Evolutionary conservation across 2,329 filamentous ascomycete species (phyloP).

Genomic region (Cylindrodendrum hubeiense): DNA sequence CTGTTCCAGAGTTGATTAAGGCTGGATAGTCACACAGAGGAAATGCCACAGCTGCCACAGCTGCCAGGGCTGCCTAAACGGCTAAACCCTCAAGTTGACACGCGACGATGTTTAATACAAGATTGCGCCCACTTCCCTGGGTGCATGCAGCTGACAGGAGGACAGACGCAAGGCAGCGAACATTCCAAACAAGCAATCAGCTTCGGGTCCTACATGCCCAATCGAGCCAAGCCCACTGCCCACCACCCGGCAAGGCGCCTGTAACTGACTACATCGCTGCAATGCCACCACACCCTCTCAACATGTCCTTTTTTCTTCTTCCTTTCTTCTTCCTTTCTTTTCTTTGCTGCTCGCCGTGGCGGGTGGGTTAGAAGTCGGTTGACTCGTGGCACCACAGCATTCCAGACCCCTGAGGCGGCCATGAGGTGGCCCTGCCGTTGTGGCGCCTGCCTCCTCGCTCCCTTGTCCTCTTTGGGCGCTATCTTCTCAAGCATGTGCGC

Average conservation of each 20-base stretch:
- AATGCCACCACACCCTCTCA: neutral
- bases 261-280: neutral
- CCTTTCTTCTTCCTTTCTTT: neutral
- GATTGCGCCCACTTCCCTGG: neutral
- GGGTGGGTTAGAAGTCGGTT: neutral
- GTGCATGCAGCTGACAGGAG: neutral
- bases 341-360: neutral
- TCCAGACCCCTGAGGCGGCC: constrained; percentile 19
- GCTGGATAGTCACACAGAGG: neutral
- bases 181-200: neutral
- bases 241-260: neutral
- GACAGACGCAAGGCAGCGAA: neutral
- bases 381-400: constrained; percentile 17
- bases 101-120: neutral
- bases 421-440: constrained; percentile 15
- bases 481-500: neutral
- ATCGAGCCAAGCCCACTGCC: neutral
- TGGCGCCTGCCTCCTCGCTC: constrained; percentile 1
- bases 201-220: neutral
- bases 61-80: neutral
- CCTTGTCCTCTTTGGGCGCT: neutral
- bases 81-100: constrained; percentile 3
- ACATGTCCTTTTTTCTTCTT: neutral
- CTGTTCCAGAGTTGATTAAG: neutral
- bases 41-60: neutral